Base-by-base conservation (phyloP, 2,329 filamentous ascomycete genomes). In the Epichloe amarillans region DNA sequence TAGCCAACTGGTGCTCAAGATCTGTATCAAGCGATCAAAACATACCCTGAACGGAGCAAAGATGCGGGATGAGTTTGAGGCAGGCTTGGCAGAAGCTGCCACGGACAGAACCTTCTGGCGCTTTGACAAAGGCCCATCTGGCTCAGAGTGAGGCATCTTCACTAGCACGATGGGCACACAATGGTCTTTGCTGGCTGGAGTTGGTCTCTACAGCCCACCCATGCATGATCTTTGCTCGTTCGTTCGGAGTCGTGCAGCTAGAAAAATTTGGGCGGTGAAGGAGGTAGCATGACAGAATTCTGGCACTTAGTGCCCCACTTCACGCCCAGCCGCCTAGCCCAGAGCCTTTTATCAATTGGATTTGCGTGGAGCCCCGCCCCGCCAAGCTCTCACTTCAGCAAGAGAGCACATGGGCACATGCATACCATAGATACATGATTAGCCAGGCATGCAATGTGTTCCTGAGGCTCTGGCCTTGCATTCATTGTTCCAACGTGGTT, bases 11-110 rank as follows among this genome's bases (percentile, higher is more conserved):
- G 26, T 14, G 23, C 51, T 52, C 17, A 35, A 39, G 10, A 12
- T n/a, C 38, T 38, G 38, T 41, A 14, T 40, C 36, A 45, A 49
- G 37, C 30, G 41, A 36, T 37, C 12, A 8, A n/a, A 39, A 67
- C 83, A 57, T 82, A 94, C 89, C 67, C 93, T 75, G 70, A 91
- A 97, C 1, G 93, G 91, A 60, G 90, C 86, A 73, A 98, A 97
- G 58, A 97, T 88, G 63, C 82, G 80, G 11, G 90, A 94, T 51
- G 77, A 76, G 61, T 71, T 66, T 50, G 60, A 57, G n/a, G 70
- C 54, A 56, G 67, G 55, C 56, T 72, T 61, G 43, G 68, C 57
- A 60, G 66, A 48, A 51, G 67, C 61, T 49, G 63, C 57, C 6
- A 56, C 57, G 8, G 73, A 67, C 55, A 72, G 68, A 52, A 81